phyloP scores from a whole-genome alignment of 108 stramenopile species.

The Cylindrotheca fusiformis region DNA sequence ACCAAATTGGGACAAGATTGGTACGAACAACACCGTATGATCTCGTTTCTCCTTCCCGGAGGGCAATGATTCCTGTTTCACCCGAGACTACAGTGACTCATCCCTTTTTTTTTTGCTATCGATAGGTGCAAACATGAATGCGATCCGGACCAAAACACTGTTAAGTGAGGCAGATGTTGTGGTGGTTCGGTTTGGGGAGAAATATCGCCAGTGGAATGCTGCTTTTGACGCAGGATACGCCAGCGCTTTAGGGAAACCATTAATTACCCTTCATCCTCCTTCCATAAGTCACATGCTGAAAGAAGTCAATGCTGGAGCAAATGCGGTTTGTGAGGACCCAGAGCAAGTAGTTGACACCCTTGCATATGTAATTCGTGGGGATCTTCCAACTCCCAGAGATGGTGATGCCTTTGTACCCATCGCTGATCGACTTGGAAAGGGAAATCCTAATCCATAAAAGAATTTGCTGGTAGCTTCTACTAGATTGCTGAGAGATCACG shows the following conservation, averaged over 20 bases:
- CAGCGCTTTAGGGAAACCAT: slow-evolving; percentile 64
- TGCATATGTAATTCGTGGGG: slow-evolving; percentile 77
- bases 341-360: slow-evolving; percentile 81
- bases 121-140: slow-evolving; percentile 74
- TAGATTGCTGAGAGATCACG: too few species aligned
- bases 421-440: slow-evolving; percentile 78
- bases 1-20: slow-evolving; percentile 75
- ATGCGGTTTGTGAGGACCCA: slow-evolving; percentile 71
- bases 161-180: slow-evolving; percentile 79
- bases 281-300: slow-evolving; percentile 85
- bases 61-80: too few species aligned
- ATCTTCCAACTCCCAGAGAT: slow-evolving; percentile 73
- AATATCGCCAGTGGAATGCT: slow-evolving; percentile 89
- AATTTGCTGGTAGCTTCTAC: too few species aligned
- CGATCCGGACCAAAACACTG: slow-evolving; percentile 71
- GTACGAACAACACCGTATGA: too few species aligned
- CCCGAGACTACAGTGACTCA: too few species aligned
- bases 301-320: slow-evolving; percentile 81
- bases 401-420: slow-evolving; percentile 71
- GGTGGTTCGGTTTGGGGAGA: slow-evolving; percentile 86
- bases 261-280: slow-evolving; percentile 84
- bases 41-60: too few species aligned
- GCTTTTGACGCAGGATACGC: slow-evolving; percentile 89
- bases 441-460: slow-evolving; percentile 91
- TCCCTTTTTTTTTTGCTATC: too few species aligned